Conservation (phyloP, 495 filamentous ascomycete genomes). For the Aspergillus steynii region DNA sequence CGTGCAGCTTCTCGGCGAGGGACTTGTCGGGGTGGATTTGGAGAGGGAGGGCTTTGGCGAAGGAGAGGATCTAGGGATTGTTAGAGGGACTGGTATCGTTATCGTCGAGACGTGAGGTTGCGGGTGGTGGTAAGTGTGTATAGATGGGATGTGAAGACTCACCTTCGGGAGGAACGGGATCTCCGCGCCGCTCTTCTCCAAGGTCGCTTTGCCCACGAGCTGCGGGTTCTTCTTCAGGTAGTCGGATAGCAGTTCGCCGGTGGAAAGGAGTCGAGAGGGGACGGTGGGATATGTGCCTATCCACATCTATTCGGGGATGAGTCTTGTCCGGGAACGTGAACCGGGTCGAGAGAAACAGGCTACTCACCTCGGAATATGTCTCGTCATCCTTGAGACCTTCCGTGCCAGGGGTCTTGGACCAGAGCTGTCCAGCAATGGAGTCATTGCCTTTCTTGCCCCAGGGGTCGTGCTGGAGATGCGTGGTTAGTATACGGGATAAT, state of each 20-base stretch:
- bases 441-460: conserved; percentile 51
- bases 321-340: not conserved
- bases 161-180: conserved; percentile 77
- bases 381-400: conserved; percentile 40
- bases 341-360: not conserved
- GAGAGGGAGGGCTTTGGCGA: conserved; percentile 76
- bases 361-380: conserved; percentile 45
- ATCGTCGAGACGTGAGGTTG: no score
- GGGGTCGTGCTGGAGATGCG: conserved; percentile 38
- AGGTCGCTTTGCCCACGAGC: conserved; percentile 63
- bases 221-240: conserved; percentile 65
- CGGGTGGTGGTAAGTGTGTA: no score
- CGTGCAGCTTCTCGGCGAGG: conserved; percentile 62
- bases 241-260: conserved; percentile 63
- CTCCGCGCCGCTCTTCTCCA: conserved; percentile 62
- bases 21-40: conserved; percentile 75
- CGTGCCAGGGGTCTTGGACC: conserved; percentile 44
- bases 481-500: no score
- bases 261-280: conserved; percentile 61
- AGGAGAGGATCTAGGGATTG: conserved; percentile 62
- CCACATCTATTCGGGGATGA: conserved; percentile 58
- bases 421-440: conserved; percentile 42
- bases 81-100: no score
- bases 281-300: conserved; percentile 77
- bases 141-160: not conserved